Evolutionary conservation across 2,329 filamentous ascomycete species (phyloP).

Genomic region (Camptophora hylomeconis): DNA sequence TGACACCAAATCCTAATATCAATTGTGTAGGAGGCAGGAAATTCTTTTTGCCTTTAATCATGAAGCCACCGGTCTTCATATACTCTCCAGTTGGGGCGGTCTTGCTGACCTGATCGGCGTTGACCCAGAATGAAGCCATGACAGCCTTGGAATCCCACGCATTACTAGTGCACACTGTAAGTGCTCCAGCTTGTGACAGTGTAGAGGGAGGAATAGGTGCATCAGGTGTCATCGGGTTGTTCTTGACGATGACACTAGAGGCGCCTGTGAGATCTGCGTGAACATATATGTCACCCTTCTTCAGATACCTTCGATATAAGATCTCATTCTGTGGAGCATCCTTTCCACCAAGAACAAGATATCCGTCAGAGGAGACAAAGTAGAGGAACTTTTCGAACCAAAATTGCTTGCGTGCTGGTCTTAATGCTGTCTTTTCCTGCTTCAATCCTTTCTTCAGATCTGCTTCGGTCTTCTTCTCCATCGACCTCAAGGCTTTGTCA

Average conservation of each 20-base stretch:
- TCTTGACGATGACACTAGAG: slow-evolving; percentile 78
- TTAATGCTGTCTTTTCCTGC: slow-evolving; percentile 77
- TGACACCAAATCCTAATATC: slow-evolving; percentile 71
- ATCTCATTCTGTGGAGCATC: slow-evolving; percentile 85
- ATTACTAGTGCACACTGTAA: slow-evolving; percentile 71
- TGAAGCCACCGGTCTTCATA: slow-evolving; percentile 64
- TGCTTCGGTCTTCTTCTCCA: slow-evolving; percentile 73
- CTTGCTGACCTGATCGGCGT: slow-evolving; percentile 81
- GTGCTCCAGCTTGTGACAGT: slow-evolving; percentile 72
- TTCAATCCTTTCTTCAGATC: slow-evolving; percentile 81
- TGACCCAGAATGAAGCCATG: slow-evolving; percentile 95
- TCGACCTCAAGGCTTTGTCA: slow-evolving; percentile 70
- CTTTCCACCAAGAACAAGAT: slow-evolving; percentile 77
- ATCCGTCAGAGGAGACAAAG: slow-evolving; percentile 92
- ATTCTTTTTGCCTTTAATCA: slow-evolving; percentile 77
- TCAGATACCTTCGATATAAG: slow-evolving; percentile 74
- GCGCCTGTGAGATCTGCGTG: slow-evolving; percentile 82
- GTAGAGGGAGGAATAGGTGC: slow-evolving; percentile 86
- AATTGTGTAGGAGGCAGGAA: slow-evolving; percentile 78
- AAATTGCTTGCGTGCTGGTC: slow-evolving; percentile 67
- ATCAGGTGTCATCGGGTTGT: slow-evolving; percentile 61
- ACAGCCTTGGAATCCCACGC: slow-evolving; percentile 96
- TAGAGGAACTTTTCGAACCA: slow-evolving; percentile 98
- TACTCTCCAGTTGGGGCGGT: slow-evolving; percentile 68
- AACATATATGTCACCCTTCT: slow-evolving; percentile 82